These are phyloP conservation scores for Phytophthora litchii DNA, from an alignment of 352 stramenopile genomes.

Conservation along the genomic window DNA sequence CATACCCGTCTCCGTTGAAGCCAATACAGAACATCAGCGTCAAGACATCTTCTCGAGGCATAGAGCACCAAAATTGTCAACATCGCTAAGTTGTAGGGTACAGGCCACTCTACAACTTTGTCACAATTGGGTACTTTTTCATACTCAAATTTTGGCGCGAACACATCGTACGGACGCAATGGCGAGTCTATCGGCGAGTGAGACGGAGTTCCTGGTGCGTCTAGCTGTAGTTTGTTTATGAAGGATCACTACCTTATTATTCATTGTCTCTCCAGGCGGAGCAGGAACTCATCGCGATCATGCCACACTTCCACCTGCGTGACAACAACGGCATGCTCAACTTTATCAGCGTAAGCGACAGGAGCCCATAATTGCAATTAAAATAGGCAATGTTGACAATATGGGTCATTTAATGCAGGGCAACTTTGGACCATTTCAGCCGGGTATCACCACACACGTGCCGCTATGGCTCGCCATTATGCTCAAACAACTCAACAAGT, in stretches of 20 bases:
- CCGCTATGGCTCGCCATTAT: conserved; percentile 90
- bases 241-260: not conserved
- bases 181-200: conserved; percentile 53
- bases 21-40: conserved; percentile 9
- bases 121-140: conserved; percentile 1
- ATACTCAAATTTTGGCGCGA: conserved; percentile 10
- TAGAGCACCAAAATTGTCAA: conserved; percentile 10
- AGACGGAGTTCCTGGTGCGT: conserved; percentile 83
- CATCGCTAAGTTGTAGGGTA: conserved; percentile 5
- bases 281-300: conserved; percentile 86
- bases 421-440: conserved; percentile 89
- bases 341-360: conserved; percentile 69
- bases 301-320: conserved; percentile 85
- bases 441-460: conserved; percentile 82
- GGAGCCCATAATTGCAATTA: not conserved
- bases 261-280: conserved; percentile 56
- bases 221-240: not conserved
- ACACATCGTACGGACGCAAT: conserved; percentile 15
- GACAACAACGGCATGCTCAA: conserved; percentile 83
- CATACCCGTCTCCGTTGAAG: conserved; percentile 24
- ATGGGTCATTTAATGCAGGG: conserved; percentile 44
- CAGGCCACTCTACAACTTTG: conserved; percentile 4
- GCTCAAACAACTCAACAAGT: conserved; percentile 91
- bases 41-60: conserved; percentile 18
- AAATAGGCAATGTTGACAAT: conserved; percentile 17